Percentiles rank a stretch among this genome's conserved stretches.
phyloP scores from a whole-genome alignment of 2,329 filamentous ascomycete genomes.

The Byssoonygena ceratinophila region DNA sequence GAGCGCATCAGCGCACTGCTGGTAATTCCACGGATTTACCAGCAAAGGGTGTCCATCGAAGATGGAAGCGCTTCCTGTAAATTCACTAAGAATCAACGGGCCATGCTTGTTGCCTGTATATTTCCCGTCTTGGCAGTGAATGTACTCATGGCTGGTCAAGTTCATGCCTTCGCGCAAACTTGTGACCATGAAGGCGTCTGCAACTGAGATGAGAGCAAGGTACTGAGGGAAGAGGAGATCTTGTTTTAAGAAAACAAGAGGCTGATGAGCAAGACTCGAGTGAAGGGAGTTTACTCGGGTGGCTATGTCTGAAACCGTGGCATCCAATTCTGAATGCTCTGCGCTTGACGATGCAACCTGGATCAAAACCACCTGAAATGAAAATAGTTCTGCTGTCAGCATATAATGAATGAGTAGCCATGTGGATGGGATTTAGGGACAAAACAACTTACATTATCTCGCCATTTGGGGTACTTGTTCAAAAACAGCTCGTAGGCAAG shows the following conservation, averaged over 20 bases:
- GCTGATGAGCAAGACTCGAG: constrained; percentile 83
- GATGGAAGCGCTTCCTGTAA: constrained; percentile 80
- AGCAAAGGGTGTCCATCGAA: constrained; percentile 71
- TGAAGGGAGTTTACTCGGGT: constrained; percentile 86
- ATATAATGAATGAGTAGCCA: no score
- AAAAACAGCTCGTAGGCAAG: constrained; percentile 87
- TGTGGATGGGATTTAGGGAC: not conserved
- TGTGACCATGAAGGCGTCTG: constrained; percentile 87
- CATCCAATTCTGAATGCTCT: constrained; percentile 77
- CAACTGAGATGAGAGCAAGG: constrained; percentile 78
- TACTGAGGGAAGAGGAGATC: constrained; percentile 91
- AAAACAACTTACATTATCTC: constrained; percentile 48
- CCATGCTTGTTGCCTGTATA: constrained; percentile 66
- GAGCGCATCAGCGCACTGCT: constrained; percentile 76
- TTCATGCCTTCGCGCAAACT: constrained; percentile 97
- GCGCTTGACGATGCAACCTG: constrained; percentile 87
- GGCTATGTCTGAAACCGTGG: constrained; percentile 84
- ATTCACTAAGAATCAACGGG: constrained; percentile 85
- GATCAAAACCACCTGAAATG: constrained; percentile 62
- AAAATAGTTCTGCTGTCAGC: not conserved
- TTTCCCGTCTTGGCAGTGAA: constrained; percentile 82
- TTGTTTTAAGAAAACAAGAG: constrained; percentile 86
- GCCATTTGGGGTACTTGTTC: constrained; percentile 85
- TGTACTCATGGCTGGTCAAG: constrained; percentile 83
- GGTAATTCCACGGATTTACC: constrained; percentile 93